Evolutionary conservation across 306 rosid species (phyloP).

Genomic region (Lathyrus aphaca): DNA sequence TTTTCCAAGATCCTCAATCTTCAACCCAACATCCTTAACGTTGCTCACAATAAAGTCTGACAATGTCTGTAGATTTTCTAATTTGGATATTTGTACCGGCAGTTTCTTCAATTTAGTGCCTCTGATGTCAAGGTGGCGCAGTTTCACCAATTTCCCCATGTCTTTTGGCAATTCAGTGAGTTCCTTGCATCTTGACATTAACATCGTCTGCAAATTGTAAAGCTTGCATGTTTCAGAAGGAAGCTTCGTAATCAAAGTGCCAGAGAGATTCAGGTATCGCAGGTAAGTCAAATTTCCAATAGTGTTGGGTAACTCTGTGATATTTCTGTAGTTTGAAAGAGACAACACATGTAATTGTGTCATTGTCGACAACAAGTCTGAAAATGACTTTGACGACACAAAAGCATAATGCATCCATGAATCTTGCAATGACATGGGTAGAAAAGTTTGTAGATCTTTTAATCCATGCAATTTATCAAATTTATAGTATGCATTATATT

Average conservation of each 20-base stretch:
- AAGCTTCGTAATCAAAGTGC: not conserved
- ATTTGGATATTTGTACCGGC: not conserved
- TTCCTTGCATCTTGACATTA: too few relatives aligned
- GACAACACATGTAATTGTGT: slow-evolving; percentile 32
- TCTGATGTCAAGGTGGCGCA: slow-evolving; percentile 1
- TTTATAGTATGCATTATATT: not conserved
- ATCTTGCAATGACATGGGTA: not conserved
- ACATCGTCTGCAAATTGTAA: slow-evolving; percentile 41
- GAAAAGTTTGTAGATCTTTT: not conserved
- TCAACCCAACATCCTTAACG: not conserved
- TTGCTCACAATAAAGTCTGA: slow-evolving; percentile 5
- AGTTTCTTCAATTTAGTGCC: not conserved
- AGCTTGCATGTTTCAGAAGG: not conserved
- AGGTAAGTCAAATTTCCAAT: slow-evolving; percentile 32
- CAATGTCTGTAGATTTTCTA: slow-evolving; percentile 20
- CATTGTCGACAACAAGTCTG: not conserved
- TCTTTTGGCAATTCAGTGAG: too few relatives aligned
- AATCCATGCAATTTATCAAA: not conserved
- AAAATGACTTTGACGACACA: not conserved
- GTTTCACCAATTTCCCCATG: slow-evolving; percentile 12
- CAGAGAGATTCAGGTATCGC: slow-evolving; percentile 32
- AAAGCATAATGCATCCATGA: not conserved
- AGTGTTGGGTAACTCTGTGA: slow-evolving; percentile 12
- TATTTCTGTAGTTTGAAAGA: not conserved
- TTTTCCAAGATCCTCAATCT: slow-evolving; percentile 10